Conservation (phyloP, 2,329 filamentous ascomycete genomes). For the Hypoxylon sp. region DNA sequence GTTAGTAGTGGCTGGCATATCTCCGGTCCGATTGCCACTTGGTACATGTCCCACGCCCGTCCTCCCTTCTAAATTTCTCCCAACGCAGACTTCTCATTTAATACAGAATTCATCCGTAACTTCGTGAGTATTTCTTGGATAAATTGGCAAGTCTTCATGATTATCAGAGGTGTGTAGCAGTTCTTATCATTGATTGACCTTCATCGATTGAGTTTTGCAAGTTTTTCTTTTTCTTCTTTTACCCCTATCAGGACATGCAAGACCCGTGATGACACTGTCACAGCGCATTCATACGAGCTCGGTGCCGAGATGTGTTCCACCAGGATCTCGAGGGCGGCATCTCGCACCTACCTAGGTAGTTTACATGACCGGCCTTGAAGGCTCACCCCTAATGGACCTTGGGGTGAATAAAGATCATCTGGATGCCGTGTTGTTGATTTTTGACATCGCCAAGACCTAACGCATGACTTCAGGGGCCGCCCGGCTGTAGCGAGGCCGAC, state of each 20-base stretch:
- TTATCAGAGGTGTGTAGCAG: conserved; percentile 21
- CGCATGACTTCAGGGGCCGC: conserved; percentile 1
- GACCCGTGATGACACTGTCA: no score
- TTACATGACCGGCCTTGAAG: conserved; percentile 35
- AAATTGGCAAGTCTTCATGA: conserved; percentile 33
- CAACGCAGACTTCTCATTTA: conserved; percentile 35
- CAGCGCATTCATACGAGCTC: conserved; percentile 40
- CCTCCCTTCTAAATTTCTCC: conserved; percentile 37
- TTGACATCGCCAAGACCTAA: conserved; percentile 19
- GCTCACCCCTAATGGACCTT: conserved; percentile 3
- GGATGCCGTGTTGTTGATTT: conserved; percentile 13
- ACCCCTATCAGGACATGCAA: no score
- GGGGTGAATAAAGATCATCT: conserved; percentile 9
- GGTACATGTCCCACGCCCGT: conserved; percentile 26
- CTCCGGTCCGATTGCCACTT: conserved; percentile 20
- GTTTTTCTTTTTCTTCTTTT: no score
- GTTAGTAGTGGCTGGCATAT: conserved; percentile 29
- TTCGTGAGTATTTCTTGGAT: conserved; percentile 36
- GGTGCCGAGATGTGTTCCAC: conserved; percentile 16
- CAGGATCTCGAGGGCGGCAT: conserved; percentile 40
- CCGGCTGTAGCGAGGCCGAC: conserved; percentile 19
- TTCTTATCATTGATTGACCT: no score
- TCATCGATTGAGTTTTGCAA: no score
- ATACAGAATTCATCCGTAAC: conserved; percentile 36
- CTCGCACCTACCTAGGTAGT: conserved; percentile 40